phyloP scores from a whole-genome alignment of 1,139 yeast species.

The Candida neerlandica region DNA sequence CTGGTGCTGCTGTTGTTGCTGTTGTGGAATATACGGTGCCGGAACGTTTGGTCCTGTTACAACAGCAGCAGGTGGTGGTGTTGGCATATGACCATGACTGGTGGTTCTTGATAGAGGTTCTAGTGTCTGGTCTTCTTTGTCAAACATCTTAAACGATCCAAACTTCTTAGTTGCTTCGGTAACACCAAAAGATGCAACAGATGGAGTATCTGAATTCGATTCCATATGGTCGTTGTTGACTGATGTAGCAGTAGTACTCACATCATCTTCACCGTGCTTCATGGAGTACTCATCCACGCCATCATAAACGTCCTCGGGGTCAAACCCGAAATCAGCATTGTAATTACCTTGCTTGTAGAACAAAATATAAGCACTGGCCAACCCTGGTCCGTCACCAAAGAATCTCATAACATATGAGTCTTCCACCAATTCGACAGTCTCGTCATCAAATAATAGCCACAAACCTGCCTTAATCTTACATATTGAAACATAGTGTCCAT shows the following conservation, averaged over 20 bases:
- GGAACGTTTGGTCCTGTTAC: slow-evolving; percentile 1
- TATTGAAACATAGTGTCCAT: slow-evolving; percentile 91
- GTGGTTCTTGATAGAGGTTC: slow-evolving; percentile 14
- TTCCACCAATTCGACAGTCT: slow-evolving; percentile 86
- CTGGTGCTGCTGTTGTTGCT: not conserved
- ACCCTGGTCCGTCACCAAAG: slow-evolving; percentile 86
- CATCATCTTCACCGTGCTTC: slow-evolving; percentile 13
- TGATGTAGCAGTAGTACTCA: slow-evolving; percentile 14
- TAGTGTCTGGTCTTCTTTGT: slow-evolving; percentile 13
- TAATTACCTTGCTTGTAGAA: slow-evolving; percentile 51
- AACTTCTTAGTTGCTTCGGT: slow-evolving; percentile 11
- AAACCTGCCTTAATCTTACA: slow-evolving; percentile 79
- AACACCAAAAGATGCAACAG: slow-evolving; percentile 16
- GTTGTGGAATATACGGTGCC: not conserved
- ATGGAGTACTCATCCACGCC: slow-evolving; percentile 30
- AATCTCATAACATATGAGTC: slow-evolving; percentile 83
- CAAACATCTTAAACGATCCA: slow-evolving; percentile 17
- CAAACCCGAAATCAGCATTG: slow-evolving; percentile 31
- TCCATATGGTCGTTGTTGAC: slow-evolving; percentile 13
- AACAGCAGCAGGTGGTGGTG: not conserved
- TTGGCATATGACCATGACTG: slow-evolving; percentile 3
- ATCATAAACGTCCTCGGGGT: slow-evolving; percentile 33
- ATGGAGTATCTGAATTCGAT: slow-evolving; percentile 17
- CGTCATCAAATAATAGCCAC: slow-evolving; percentile 95
- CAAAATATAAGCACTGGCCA: slow-evolving; percentile 88